phyloP scores from a whole-genome alignment of 2,329 filamentous ascomycete genomes.

The Neopestalotiopsis sp. region DNA sequence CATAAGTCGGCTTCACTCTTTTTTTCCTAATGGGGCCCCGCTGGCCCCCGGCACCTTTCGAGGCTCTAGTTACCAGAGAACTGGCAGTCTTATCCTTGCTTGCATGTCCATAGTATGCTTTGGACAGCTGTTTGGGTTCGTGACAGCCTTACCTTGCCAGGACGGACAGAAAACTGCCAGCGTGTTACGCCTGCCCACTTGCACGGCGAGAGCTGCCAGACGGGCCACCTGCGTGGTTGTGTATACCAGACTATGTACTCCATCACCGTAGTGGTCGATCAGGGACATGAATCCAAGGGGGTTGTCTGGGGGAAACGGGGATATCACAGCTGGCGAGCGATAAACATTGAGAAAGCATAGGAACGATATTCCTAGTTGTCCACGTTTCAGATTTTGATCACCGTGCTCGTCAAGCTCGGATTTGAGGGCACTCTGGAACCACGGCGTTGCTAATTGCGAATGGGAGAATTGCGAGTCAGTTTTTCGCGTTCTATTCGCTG shows the following conservation, averaged over 20 bases:
- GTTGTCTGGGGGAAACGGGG: background rate
- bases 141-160: background rate
- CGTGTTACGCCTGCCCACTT: background rate
- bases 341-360: background rate
- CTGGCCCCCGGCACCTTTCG: background rate
- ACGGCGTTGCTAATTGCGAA: background rate
- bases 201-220: background rate
- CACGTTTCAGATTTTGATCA: background rate
- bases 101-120: background rate
- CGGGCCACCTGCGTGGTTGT: background rate
- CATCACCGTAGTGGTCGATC: background rate
- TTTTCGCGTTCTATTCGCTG: background rate
- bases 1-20: background rate
- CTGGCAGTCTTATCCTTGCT: background rate
- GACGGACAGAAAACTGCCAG: background rate
- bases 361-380: background rate
- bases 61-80: background rate
- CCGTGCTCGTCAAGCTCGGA: background rate
- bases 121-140: background rate
- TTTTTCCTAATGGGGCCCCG: background rate
- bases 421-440: background rate
- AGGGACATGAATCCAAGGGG: background rate
- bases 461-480: background rate
- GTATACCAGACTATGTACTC: background rate
- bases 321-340: background rate